phyloP scores from a whole-genome alignment of 306 rosid genomes.

The Acacia acuminata region DNA sequence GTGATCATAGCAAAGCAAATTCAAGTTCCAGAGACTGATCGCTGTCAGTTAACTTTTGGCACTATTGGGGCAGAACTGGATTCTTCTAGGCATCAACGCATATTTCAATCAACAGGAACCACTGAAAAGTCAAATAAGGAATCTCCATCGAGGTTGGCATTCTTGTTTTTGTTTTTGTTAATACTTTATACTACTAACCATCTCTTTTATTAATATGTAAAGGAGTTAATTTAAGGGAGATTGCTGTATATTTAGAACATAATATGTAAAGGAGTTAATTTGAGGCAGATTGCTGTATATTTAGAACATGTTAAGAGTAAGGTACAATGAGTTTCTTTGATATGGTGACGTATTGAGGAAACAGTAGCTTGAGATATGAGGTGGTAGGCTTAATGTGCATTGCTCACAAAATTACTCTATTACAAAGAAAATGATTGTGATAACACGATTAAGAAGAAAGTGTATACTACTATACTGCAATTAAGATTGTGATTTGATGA shows the following conservation, averaged over 20 bases:
- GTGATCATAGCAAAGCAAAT: constrained; percentile 92
- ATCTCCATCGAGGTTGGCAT: constrained; percentile 64
- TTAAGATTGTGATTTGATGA: background rate
- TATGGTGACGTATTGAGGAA: background rate
- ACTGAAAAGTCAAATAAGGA: constrained; percentile 57
- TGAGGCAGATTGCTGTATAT: background rate
- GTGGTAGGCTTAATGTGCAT: background rate
- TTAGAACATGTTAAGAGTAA: background rate
- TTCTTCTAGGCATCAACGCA: constrained; percentile 49
- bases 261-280: background rate
- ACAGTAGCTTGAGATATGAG: background rate
- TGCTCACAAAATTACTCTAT: background rate
- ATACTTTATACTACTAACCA: background rate
- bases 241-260: constrained; percentile 1
- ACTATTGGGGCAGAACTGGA: constrained; percentile 72
- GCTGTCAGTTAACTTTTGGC: constrained; percentile 84
- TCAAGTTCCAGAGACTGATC: constrained; percentile 78
- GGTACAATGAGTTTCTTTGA: constrained; percentile 4
- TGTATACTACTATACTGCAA: background rate
- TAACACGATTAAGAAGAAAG: background rate
- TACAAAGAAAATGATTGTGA: background rate
- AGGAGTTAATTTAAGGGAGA: background rate
- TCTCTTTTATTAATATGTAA: background rate
- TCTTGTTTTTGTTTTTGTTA: background rate
- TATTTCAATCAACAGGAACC: constrained; percentile 46